Conservation (phyloP, 306 rosid genomes). For the Crotalaria pallida region DNA sequence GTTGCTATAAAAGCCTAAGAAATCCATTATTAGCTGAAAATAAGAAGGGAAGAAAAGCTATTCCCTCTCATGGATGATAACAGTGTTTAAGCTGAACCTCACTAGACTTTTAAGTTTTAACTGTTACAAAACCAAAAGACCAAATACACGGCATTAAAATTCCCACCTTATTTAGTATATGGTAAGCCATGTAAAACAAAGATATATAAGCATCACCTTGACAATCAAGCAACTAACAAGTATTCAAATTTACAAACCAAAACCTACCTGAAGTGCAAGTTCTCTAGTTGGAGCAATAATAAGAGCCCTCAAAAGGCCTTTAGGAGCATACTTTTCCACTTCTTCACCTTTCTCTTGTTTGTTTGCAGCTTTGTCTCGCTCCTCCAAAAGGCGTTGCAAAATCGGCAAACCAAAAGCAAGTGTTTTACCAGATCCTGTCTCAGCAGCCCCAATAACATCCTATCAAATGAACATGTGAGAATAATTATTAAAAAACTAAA, state of each 20-base stretch:
- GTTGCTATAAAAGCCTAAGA: background rate
- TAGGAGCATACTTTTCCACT: slow-evolving; percentile 40
- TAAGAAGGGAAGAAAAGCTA: background rate
- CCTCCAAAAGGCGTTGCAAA: slow-evolving; percentile 89
- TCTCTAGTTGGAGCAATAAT: slow-evolving; percentile 92
- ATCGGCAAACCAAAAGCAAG: slow-evolving; percentile 98
- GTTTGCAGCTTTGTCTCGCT: slow-evolving; percentile 61
- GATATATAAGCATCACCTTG: background rate
- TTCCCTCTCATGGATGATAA: background rate
- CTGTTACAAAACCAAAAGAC: background rate
- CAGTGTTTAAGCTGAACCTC: background rate
- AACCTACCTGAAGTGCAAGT: slow-evolving; percentile 86
- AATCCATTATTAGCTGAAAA: background rate
- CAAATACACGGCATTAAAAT: background rate
- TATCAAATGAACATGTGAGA: slow-evolving; percentile 34
- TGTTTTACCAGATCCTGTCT: slow-evolving; percentile 97
- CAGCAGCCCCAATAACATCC: slow-evolving; percentile 98
- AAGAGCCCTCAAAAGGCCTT: slow-evolving; percentile 73
- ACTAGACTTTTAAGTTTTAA: background rate
- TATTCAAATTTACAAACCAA: slow-evolving; percentile 7
- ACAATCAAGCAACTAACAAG: slow-evolving; percentile 15
- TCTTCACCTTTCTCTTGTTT: slow-evolving; percentile 43
- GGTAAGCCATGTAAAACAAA: background rate
- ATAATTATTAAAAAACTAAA: slow-evolving; percentile 11
- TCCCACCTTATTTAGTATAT: background rate